Evolutionary conservation across 148 eudicot species (phyloP), one percentile per base, ranked within the genome.

Genomic region (Dysphania ambrosioides): DNA sequence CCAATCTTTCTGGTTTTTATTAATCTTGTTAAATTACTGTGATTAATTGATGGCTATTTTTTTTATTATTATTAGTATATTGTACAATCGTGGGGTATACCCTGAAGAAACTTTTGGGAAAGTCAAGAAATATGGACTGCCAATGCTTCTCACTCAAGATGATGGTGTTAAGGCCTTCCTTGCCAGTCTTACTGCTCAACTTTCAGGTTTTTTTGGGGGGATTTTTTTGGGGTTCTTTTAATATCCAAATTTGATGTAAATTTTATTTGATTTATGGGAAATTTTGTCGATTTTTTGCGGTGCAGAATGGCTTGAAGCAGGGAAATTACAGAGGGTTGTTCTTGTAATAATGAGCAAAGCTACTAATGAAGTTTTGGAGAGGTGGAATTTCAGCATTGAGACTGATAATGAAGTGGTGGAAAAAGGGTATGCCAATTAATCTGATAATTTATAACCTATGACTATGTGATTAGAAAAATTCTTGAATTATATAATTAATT

Each of bases 381-480:
- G 98, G 79, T 95, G 98, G 97, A 95, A 95, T 81, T 95, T 95
- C 86, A 90, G 96, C 81, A 89, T 95, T 68, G 96, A 95, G 78
- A 92, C 97, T 21, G 98, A 95, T 64, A 68, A 49, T 18, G 97
- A 90, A 81, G 98, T 95, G 31, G 88, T 92, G 51, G 93, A 90
- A 72, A 92, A 84, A 36, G 93, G 97, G 97, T 95, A 87, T n/a
- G n/a, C n/a, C n/a, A n/a, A n/a, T n/a, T n/a, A n/a, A n/a, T n/a
- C n/a, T n/a, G n/a, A n/a, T n/a, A n/a, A n/a, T n/a, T n/a, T n/a
- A n/a, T n/a, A n/a, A n/a, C n/a, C n/a, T n/a, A n/a, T n/a, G n/a
- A n/a, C n/a, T n/a, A n/a, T n/a, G n/a, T n/a, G n/a, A n/a, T n/a
- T n/a, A n/a, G n/a, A n/a, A n/a, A n/a, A n/a, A n/a, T n/a, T n/a